Evolutionary conservation across 495 filamentous ascomycete species (phyloP).

Genomic region (Hypoxylon intermedium): DNA sequence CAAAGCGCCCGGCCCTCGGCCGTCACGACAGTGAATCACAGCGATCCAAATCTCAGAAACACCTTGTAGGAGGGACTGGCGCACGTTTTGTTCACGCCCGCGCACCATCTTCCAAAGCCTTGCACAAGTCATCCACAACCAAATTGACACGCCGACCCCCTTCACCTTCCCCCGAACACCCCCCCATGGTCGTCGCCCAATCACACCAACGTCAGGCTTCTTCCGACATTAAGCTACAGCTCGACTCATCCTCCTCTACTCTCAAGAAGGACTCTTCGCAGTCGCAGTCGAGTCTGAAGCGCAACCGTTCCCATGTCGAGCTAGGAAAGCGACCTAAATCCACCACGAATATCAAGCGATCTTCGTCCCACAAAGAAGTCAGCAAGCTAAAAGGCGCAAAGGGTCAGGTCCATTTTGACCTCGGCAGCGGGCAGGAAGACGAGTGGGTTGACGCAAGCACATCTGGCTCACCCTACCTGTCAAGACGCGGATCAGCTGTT

Average conservation of each 20-base stretch:
- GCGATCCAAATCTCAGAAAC: constrained; percentile 52
- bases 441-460: constrained; percentile 65
- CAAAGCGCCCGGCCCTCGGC: constrained; percentile 52
- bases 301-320: constrained; percentile 57
- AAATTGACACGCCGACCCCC: constrained; percentile 50
- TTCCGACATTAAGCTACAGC: constrained; percentile 51
- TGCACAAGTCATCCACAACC: constrained; percentile 51
- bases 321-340: constrained; percentile 58
- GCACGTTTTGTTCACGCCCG: constrained; percentile 50
- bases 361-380: constrained; percentile 51
- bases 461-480: constrained; percentile 61
- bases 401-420: constrained; percentile 58
- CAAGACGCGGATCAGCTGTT: constrained; percentile 55
- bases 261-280: constrained; percentile 57
- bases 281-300: constrained; percentile 54
- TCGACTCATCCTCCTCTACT: constrained; percentile 44
- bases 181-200: constrained; percentile 33
- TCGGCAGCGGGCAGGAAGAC: constrained; percentile 58
- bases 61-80: constrained; percentile 51
- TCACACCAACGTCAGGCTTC: constrained; percentile 54
- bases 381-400: constrained; percentile 47
- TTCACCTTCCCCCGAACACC: constrained; percentile 47
- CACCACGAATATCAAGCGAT: constrained; percentile 52
- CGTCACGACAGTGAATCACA: constrained; percentile 49
- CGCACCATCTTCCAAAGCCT: constrained; percentile 53